Evolutionary conservation across 768 basidiomycete genomes (phyloP).

Genomic region (Pulveroboletus sp.): DNA sequence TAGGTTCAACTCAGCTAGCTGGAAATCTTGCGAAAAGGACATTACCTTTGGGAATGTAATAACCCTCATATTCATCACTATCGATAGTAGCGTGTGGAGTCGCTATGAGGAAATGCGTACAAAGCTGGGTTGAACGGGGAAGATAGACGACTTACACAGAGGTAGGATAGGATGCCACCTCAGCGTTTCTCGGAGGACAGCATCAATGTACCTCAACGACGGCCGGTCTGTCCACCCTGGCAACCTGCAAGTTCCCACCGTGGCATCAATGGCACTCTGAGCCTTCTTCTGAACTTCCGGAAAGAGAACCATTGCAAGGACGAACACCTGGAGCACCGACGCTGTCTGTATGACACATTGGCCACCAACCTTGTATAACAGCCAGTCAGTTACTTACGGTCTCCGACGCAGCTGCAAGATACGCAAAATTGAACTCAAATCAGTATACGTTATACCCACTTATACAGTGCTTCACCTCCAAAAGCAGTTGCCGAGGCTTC

Average conservation of each 20-base stretch:
- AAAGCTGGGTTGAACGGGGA: background rate
- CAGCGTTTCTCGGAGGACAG: slow-evolving; percentile 27
- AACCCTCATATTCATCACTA: slow-evolving; percentile 23
- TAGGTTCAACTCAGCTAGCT: slow-evolving; percentile 1
- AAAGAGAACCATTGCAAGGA: slow-evolving; percentile 33
- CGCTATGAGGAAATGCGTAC: background rate
- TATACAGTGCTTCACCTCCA: slow-evolving; percentile 9
- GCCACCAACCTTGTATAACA: background rate
- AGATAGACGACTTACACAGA: slow-evolving; percentile 12
- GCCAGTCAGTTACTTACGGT: slow-evolving; percentile 7
- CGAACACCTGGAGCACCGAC: slow-evolving; percentile 26
- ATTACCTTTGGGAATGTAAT: slow-evolving; percentile 26
- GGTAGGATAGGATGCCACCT: slow-evolving; percentile 24
- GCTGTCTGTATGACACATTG: slow-evolving; percentile 16
- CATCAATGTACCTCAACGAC: slow-evolving; percentile 25
- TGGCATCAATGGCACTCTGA: slow-evolving; percentile 28
- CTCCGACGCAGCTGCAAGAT: slow-evolving; percentile 14
- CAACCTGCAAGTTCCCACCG: slow-evolving; percentile 21
- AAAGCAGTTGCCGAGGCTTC: slow-evolving; percentile 19
- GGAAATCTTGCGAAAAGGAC: background rate
- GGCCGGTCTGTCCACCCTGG: slow-evolving; percentile 25
- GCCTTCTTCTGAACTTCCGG: slow-evolving; percentile 28
- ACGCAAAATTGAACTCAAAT: background rate
- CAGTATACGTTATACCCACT: background rate
- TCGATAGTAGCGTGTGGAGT: slow-evolving; percentile 19